phyloP scores from a whole-genome alignment of 352 stramenopile genomes.

The Phytophthora pini region DNA sequence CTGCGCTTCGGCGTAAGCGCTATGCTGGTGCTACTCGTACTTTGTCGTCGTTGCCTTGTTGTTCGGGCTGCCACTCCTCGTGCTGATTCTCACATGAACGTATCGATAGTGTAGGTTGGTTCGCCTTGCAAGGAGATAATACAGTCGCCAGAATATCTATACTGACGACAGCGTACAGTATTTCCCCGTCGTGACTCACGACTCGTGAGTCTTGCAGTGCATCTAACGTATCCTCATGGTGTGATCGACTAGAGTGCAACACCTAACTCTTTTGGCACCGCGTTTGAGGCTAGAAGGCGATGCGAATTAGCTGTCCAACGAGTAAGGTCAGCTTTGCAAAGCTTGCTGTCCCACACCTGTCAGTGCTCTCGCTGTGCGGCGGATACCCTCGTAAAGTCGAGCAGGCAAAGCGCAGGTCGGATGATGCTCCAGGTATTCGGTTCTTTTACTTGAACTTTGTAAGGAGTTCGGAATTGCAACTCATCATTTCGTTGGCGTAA shows the following conservation, averaged over 20 bases:
- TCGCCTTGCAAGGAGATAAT: constrained; percentile 27
- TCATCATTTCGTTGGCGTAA: constrained; percentile 32
- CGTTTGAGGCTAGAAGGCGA: constrained; percentile 23
- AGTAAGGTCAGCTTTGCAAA: constrained; percentile 10
- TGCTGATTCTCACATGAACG: constrained; percentile 16
- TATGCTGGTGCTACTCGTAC: constrained; percentile 17
- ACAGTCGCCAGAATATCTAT: constrained; percentile 39
- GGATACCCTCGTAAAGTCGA: constrained; percentile 31
- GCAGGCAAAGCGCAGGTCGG: not conserved
- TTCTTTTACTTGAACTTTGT: constrained; percentile 29
- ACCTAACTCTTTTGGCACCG: constrained; percentile 3
- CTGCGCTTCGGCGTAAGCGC: constrained; percentile 8
- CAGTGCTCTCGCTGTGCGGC: constrained; percentile 17
- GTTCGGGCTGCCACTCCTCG: not conserved
- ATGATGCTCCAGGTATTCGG: constrained; percentile 1
- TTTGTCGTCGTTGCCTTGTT: constrained; percentile 8
- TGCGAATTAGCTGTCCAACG: constrained; percentile 33
- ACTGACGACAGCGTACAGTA: constrained; percentile 10
- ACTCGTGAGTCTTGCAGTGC: not conserved
- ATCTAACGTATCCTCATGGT: constrained; percentile 17
- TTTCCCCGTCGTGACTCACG: not conserved
- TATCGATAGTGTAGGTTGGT: constrained; percentile 35
- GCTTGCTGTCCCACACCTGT: constrained; percentile 30
- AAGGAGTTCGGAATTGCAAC: constrained; percentile 11
- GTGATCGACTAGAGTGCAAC: constrained; percentile 17